Conservation (phyloP, 345 rosid genomes). For the Eucalyptus regnans region DNA sequence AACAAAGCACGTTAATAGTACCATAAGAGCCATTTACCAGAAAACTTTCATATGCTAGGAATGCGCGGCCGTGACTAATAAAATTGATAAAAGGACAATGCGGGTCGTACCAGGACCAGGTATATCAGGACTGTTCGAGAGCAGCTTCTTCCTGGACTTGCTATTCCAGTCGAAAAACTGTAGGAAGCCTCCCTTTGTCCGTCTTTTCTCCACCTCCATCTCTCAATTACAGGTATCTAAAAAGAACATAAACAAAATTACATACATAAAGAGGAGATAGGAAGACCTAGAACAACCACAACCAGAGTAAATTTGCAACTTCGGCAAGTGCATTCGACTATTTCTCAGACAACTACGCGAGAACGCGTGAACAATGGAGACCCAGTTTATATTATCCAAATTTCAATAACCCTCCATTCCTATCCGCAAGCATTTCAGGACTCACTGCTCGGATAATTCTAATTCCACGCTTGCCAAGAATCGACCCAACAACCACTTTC, state of each 20-base stretch:
- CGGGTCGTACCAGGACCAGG: conserved; percentile 31
- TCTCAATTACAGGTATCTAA: conserved; percentile 13
- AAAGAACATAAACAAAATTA: background rate
- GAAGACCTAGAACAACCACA: background rate
- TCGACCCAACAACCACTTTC: background rate
- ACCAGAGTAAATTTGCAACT: background rate
- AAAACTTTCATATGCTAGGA: background rate
- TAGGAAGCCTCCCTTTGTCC: conserved; percentile 61
- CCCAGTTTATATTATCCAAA: background rate
- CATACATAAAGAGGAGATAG: background rate
- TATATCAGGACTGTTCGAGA: conserved; percentile 26
- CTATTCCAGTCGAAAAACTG: conserved; percentile 77
- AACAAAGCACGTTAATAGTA: background rate
- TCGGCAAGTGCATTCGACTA: background rate
- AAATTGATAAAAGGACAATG: background rate
- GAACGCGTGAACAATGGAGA: background rate
- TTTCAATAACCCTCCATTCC: background rate
- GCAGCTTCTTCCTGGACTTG: conserved; percentile 71
- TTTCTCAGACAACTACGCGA: background rate
- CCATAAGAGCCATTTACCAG: background rate
- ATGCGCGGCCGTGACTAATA: background rate
- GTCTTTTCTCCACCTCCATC: conserved; percentile 65
- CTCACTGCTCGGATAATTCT: background rate
- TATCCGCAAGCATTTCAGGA: background rate
- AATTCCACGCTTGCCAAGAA: background rate